Percentiles rank a stretch among this genome's conserved stretches.
phyloP scores from a whole-genome alignment of 78 protist species.

The Bodo saltans region DNA sequence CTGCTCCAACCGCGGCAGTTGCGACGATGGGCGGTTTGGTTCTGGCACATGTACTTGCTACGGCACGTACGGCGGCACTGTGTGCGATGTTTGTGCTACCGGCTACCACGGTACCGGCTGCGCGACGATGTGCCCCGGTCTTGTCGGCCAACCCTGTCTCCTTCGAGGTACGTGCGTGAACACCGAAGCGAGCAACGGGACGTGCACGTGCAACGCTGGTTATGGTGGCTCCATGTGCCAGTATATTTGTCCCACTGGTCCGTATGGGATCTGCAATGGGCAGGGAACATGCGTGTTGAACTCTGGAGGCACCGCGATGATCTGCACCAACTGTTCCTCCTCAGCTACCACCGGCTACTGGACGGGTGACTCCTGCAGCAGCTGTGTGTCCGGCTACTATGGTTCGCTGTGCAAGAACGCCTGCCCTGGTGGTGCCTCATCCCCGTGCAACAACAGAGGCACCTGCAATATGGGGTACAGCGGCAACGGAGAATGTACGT shows the following conservation, averaged over 20 bases:
- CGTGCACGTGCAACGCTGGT: conserved; percentile 9
- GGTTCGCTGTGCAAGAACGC: not conserved
- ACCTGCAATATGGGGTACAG: not conserved
- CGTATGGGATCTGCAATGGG: not conserved
- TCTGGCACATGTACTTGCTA: not conserved
- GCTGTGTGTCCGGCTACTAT: conserved; percentile 2
- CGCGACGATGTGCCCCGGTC: conserved; percentile 13
- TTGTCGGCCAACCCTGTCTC: no score
- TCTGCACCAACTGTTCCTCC: not conserved
- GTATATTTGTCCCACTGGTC: not conserved
- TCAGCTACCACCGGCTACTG: conserved; percentile 1
- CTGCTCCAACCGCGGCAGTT: not conserved
- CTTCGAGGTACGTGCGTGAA: no score
- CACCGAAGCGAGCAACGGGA: not conserved
- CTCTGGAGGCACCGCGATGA: not conserved
- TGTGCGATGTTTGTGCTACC: conserved; percentile 1
- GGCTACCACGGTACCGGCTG: conserved; percentile 4
- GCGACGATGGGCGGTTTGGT: not conserved
- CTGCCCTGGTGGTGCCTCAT: conserved; percentile 18
- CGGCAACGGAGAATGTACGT: conserved; percentile 11
- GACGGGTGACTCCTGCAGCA: not conserved
- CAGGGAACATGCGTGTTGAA: conserved; percentile 30
- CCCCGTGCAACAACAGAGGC: conserved; percentile 14
- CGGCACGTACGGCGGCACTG: not conserved
- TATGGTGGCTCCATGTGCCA: not conserved